Percentiles rank a stretch among this genome's conserved stretches.
These are phyloP conservation scores for Setaria viridis DNA, from an alignment of 202 grass and related monocot genomes.

Conservation along the genomic window DNA sequence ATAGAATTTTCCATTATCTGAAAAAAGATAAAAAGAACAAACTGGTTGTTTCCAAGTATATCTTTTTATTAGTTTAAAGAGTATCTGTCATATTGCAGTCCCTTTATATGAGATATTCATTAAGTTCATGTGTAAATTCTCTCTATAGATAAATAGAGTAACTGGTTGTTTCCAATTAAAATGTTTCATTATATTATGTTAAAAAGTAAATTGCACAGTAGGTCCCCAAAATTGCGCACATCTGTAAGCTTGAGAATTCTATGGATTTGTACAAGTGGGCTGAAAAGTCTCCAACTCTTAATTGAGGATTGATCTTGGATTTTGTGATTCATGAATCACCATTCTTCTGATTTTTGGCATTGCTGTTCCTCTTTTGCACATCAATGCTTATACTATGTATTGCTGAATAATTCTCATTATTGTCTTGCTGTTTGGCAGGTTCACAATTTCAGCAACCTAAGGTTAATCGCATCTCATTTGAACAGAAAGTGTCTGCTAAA, in stretches of 20 bases:
- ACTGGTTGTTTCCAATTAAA: neutral
- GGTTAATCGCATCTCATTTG: too few relatives aligned
- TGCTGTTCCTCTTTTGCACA: too few relatives aligned
- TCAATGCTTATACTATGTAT: too few relatives aligned
- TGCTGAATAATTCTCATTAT: too few relatives aligned
- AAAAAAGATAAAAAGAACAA: neutral
- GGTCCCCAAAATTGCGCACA: neutral
- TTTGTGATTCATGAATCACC: neutral
- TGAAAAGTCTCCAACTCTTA: neutral
- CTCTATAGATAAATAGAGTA: neutral
- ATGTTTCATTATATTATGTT: neutral
- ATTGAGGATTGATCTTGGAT: conserved; percentile 7
- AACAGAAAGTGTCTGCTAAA: too few relatives aligned
- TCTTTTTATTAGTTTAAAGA: neutral
- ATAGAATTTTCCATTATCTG: neutral
- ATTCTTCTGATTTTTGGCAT: too few relatives aligned
- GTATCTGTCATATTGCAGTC: neutral
- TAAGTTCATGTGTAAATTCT: neutral
- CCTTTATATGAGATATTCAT: neutral
- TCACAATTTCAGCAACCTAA: too few relatives aligned
- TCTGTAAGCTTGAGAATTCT: neutral
- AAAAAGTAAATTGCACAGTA: neutral
- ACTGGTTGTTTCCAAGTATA: neutral
- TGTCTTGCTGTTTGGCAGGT: too few relatives aligned
- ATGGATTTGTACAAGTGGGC: neutral